Evolutionary conservation across 2,329 filamentous ascomycete genomes (phyloP), one percentile per base, ranked within the genome.

Genomic region (Neopestalotiopsis sp.): DNA sequence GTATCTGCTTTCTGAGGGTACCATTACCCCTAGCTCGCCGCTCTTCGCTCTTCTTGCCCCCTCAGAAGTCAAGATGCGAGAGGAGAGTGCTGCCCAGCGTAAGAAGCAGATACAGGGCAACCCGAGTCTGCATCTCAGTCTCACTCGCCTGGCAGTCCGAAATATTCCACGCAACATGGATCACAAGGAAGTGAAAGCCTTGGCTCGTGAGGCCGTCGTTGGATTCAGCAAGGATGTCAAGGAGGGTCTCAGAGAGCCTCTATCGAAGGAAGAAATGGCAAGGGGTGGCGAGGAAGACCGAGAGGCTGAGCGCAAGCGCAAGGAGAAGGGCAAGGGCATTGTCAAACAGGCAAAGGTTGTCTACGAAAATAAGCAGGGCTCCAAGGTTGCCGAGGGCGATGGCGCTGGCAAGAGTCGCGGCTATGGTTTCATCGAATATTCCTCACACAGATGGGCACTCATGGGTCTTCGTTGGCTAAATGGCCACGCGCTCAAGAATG

Each of bases 371-470:
- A 88, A 89, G 45, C 90, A 96, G 74, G 96, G 96, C 60, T 90
- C 90, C 76, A 98, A 98, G 83, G 90, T 97, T 14, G 82, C 87
- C 9, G 94, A 97, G 81, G 86, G 88, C 58, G 90, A 85, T 65
- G 94, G 93, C 7, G 94, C 90, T 6, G 95, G 95, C 61, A 89
- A 93, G 78, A 96, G 93, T 78, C 89, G 95, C 78, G 96, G 96
- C 4, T 99, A 99, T 79, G 96, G 97, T 13, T 99, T 99, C 84
- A 92, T 99, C 73, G 96, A 99, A 82, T 99, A 98, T 81, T 92
- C 91, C 72, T 96, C 93, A 38, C 96, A 99, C 78, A 92, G 96
- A 64, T 95, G 92, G 85, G 96, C 96, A 14, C 86, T 99, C 52
- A 98, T 98, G 94, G 96, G 94, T 30, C 84, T 99, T 71, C 88